Base-by-base conservation (phyloP, 2,329 filamentous ascomycete genomes). In the Scolecobasidium constrictum region DNA sequence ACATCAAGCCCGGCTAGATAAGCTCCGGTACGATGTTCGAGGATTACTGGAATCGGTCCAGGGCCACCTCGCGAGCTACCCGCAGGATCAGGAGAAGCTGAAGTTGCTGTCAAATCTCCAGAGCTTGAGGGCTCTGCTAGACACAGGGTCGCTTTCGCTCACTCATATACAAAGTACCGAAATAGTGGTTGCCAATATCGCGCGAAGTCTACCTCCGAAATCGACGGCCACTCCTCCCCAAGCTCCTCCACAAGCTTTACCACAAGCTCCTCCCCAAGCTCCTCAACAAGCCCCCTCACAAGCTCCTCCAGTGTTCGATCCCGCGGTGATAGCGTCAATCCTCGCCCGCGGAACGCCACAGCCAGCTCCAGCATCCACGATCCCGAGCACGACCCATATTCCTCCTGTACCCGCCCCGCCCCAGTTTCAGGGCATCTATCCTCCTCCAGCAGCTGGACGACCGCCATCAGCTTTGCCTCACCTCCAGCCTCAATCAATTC, bases 21-120 rank as follows among this genome's bases (percentile, higher is more conserved):
- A 78, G 56, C 72, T 96, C 61, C 86, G 85, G 65, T 76, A 75
- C 67, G 87, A 95, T 65, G 81, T 95, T 59, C 78, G 83, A 54
- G 78, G 76, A 56, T 71, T 94, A 53, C 86, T 94, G 59, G 64
- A 72, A 55, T 75, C 75, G 52, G 80, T 82, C 50, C 81, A 81
- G 65, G 71, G 73, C 51, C 81, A 87, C 56, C 83, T 86, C 65
- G 79, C 81, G 50, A 76, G 76, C 50, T 86, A 80, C 59, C 82
- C 83, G 47, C 76, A 81, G 69, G 84, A 94, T 68, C 65, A 72
- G 63, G 76, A 78, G 63, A 73, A 86, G 58, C 81, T 86, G 59
- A 81, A 77, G 56, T 85, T 83, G 64, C 69, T 94, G 56, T 84
- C 86, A 65, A 86, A 87, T 49, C 75, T 95, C 53, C 69, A 88